A percentile compares a stretch with the other conserved stretches of the same genome.
Evolutionary conservation across 495 filamentous ascomycete species (phyloP).

Genomic region (Lichenothelia convexa): DNA sequence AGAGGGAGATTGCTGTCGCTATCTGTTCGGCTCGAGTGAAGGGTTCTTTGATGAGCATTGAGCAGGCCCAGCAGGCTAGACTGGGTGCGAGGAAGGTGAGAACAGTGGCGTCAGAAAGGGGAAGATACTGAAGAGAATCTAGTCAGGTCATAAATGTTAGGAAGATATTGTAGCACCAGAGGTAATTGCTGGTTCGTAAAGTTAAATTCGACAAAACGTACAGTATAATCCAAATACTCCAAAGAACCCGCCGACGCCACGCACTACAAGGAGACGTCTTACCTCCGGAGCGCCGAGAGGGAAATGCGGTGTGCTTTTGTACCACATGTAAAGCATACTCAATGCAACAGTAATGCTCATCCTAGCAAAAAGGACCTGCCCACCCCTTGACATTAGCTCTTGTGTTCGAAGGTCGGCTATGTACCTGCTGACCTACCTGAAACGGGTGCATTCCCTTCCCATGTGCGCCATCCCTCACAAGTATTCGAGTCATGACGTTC

Average conservation of each 20-base stretch:
- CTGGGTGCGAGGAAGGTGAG: conserved; percentile 79
- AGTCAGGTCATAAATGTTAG: conserved; percentile 1
- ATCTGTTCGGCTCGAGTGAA: conserved; percentile 65
- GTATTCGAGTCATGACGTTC: conserved; percentile 64
- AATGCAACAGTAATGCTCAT: conserved; percentile 60
- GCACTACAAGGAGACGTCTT: conserved; percentile 42
- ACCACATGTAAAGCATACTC: conserved; percentile 60
- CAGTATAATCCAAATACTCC: conserved; percentile 68
- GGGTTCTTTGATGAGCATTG: conserved; percentile 52
- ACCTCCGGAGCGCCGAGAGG: conserved; percentile 53
- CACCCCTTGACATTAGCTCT: neutral
- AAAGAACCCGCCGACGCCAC: conserved; percentile 66
- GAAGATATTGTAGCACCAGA: neutral
- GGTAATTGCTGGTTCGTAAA: neutral
- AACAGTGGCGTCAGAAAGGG: conserved; percentile 79
- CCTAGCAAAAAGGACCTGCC: conserved; percentile 59
- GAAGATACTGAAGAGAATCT: conserved; percentile 74
- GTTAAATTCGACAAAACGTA: too few species aligned
- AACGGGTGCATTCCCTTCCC: conserved; percentile 63
- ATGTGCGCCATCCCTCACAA: conserved; percentile 50
- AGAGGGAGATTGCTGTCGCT: conserved; percentile 55
- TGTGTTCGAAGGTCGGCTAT: neutral
- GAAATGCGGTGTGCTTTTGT: conserved; percentile 41
- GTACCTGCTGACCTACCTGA: conserved; percentile 35
- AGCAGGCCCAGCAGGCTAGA: conserved; percentile 68